These are phyloP conservation scores for Globisporangium iwayamae DNA, from an alignment of 352 stramenopile genomes.

Conservation along the genomic window DNA sequence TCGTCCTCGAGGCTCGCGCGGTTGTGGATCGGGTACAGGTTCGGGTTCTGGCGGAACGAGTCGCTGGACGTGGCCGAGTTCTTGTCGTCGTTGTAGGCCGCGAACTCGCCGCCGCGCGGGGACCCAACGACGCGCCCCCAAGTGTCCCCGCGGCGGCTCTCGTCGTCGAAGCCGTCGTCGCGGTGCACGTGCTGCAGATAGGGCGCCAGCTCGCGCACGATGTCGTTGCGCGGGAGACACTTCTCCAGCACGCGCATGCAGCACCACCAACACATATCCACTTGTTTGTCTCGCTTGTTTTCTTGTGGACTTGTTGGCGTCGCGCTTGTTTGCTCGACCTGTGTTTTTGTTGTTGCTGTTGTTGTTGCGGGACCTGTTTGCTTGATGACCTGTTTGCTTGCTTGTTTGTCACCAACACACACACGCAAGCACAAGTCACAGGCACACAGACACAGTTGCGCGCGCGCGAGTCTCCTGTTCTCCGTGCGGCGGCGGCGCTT, in stretches of 20 bases:
- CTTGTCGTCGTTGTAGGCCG: slow-evolving; percentile 48
- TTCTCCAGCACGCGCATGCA: slow-evolving; percentile 87
- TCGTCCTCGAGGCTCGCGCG: slow-evolving; percentile 21
- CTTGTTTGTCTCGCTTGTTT: not conserved
- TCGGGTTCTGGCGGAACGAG: slow-evolving; percentile 53
- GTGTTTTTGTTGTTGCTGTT: not conserved
- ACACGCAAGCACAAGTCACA: not conserved
- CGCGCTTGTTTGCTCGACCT: not conserved
- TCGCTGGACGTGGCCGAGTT: slow-evolving; percentile 47
- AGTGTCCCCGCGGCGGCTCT: slow-evolving; percentile 38
- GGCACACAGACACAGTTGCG: not conserved
- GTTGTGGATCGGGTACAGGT: slow-evolving; percentile 28
- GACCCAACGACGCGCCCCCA: slow-evolving; percentile 44
- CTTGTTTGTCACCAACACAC: not conserved
- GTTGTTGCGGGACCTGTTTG: not conserved
- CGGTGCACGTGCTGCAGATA: slow-evolving; percentile 84
- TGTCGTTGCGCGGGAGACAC: slow-evolving; percentile 84
- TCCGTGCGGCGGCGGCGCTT: not conserved
- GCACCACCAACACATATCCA: slow-evolving; percentile 83
- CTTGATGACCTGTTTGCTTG: slow-evolving; percentile 1
- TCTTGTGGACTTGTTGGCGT: not conserved
- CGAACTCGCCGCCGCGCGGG: slow-evolving; percentile 42
- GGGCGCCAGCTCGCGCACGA: slow-evolving; percentile 79
- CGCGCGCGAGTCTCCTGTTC: not conserved
- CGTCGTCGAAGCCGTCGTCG: slow-evolving; percentile 64